These are phyloP conservation scores for Phytophthora rubi DNA, from an alignment of 352 stramenopile genomes.

Conservation along the genomic window DNA sequence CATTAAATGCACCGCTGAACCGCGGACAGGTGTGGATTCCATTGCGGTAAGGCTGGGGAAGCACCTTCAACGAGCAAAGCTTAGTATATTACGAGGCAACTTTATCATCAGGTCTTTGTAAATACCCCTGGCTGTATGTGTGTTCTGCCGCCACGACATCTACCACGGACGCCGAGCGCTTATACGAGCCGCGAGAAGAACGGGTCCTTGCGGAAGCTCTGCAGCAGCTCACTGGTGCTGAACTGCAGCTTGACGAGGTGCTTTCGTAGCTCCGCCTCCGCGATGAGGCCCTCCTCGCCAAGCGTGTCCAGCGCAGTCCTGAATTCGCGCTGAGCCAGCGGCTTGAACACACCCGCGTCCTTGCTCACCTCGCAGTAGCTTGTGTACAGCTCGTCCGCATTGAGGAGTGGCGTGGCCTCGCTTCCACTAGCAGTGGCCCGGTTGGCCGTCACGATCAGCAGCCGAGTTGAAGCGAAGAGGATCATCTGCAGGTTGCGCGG, in stretches of 20 bases:
- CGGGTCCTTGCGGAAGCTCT: slow-evolving; percentile 72
- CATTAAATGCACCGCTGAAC: slow-evolving; percentile 7
- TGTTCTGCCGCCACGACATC: slow-evolving; percentile 9
- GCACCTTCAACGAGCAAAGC: slow-evolving; percentile 22
- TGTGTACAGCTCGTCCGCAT: slow-evolving; percentile 67
- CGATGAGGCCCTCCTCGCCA: slow-evolving; percentile 69
- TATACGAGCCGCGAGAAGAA: slow-evolving; percentile 83
- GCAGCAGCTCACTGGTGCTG: slow-evolving; percentile 68
- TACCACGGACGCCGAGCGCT: slow-evolving; percentile 14
- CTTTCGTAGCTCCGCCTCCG: slow-evolving; percentile 65
- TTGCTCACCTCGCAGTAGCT: slow-evolving; percentile 77
- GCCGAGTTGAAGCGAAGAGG: slow-evolving; percentile 67
- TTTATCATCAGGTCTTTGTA: slow-evolving; percentile 32
- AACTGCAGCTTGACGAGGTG: slow-evolving; percentile 79
- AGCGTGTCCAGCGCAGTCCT: slow-evolving; percentile 70
- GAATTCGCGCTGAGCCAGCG: slow-evolving; percentile 71
- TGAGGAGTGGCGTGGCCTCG: slow-evolving; percentile 47
- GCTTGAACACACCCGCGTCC: slow-evolving; percentile 69
- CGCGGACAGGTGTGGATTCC: slow-evolving; percentile 25
- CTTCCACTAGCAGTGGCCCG: slow-evolving; percentile 22
- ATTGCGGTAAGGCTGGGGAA: neutral
- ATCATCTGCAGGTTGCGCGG: slow-evolving; percentile 87
- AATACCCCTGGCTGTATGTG: slow-evolving; percentile 18
- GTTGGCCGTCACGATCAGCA: slow-evolving; percentile 47
- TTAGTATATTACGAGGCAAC: slow-evolving; percentile 35